A percentile compares a stretch with the other conserved stretches of the same genome.
Conservation (phyloP, 108 stramenopile genomes). For the Chaetoceros tenuissimus region DNA sequence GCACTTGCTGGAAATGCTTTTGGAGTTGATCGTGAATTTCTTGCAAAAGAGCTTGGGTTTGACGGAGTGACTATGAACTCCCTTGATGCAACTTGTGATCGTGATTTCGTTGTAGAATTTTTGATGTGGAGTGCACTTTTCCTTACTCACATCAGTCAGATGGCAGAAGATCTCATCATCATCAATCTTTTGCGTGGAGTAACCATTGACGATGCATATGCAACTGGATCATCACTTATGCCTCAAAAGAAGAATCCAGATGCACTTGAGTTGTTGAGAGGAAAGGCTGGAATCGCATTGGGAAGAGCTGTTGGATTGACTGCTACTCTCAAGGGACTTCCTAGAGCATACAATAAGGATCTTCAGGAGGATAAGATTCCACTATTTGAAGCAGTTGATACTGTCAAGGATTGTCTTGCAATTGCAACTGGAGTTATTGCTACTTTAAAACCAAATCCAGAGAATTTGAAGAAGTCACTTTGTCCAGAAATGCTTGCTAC, state of each 20-base stretch:
- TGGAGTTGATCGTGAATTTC: slow-evolving; percentile 90
- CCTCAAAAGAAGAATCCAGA: slow-evolving; percentile 99
- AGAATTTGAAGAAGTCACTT: slow-evolving; percentile 76
- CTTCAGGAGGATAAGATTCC: slow-evolving; percentile 99
- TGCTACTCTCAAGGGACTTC: slow-evolving; percentile 94
- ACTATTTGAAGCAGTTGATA: slow-evolving; percentile 91
- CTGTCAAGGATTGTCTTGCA: slow-evolving; percentile 90
- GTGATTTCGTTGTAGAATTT: slow-evolving; percentile 98
- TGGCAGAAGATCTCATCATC: slow-evolving; percentile 98
- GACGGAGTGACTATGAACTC: slow-evolving; percentile 89
- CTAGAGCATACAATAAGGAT: slow-evolving; percentile 99
- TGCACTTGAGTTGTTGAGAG: slow-evolving; percentile 95
- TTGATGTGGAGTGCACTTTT: slow-evolving; percentile 93
- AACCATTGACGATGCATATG: slow-evolving; percentile 94
- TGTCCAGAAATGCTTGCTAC: slow-evolving; percentile 99
- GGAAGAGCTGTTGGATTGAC: slow-evolving; percentile 89
- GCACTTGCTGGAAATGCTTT: slow-evolving; percentile 98
- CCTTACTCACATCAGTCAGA: slow-evolving; percentile 90
- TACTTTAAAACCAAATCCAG: slow-evolving; percentile 89
- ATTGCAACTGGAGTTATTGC: slow-evolving; percentile 94
- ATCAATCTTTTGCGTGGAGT: slow-evolving; percentile 88
- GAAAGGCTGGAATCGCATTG: slow-evolving; percentile 93
- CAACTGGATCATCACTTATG: slow-evolving; percentile 98
- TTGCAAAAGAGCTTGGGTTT: slow-evolving; percentile 91
- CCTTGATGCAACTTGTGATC: slow-evolving; percentile 95